These are phyloP conservation scores for Ambrosia trifida DNA, from an alignment of 129 eudicot species.

Conservation along the genomic window DNA sequence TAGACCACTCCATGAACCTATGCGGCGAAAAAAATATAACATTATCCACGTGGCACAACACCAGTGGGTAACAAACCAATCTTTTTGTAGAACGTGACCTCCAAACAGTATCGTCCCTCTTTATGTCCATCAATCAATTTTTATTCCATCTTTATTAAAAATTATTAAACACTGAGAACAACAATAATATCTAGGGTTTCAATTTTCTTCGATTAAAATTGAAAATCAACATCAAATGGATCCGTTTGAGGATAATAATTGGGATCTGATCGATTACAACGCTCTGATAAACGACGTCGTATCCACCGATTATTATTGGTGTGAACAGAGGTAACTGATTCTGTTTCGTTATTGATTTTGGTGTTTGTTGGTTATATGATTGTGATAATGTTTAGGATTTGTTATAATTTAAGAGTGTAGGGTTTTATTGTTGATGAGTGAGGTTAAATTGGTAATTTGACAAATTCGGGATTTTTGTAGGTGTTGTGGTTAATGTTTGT, in stretches of 20 bases:
- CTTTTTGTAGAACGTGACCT: slow-evolving; percentile 26
- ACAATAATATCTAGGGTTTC: slow-evolving; percentile 35
- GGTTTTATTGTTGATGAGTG: slow-evolving; percentile 21
- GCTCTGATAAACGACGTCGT: slow-evolving; percentile 49
- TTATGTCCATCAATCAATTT: slow-evolving; percentile 21
- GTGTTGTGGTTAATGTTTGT: neutral
- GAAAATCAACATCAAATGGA: slow-evolving; percentile 36
- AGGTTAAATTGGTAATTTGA: neutral
- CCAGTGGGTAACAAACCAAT: slow-evolving; percentile 14
- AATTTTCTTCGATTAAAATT: neutral
- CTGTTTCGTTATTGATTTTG: neutral
- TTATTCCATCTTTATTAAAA: neutral
- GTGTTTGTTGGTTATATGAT: neutral
- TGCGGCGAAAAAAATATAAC: slow-evolving; percentile 24
- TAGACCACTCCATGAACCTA: slow-evolving; percentile 18
- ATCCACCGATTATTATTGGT: slow-evolving; percentile 56
- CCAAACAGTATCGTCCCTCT: slow-evolving; percentile 20
- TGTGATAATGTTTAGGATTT: neutral
- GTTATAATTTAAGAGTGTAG: neutral
- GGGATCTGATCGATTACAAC: slow-evolving; percentile 60
- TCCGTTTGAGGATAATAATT: slow-evolving; percentile 44
- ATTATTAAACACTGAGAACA: neutral
- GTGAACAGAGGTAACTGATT: slow-evolving; percentile 37
- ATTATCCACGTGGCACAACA: slow-evolving; percentile 28
- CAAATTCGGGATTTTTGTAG: neutral